Percentiles rank a stretch among this genome's conserved stretches.
phyloP scores from a whole-genome alignment of 2,329 filamentous ascomycete species.

The Trichoderma pleuroti region DNA sequence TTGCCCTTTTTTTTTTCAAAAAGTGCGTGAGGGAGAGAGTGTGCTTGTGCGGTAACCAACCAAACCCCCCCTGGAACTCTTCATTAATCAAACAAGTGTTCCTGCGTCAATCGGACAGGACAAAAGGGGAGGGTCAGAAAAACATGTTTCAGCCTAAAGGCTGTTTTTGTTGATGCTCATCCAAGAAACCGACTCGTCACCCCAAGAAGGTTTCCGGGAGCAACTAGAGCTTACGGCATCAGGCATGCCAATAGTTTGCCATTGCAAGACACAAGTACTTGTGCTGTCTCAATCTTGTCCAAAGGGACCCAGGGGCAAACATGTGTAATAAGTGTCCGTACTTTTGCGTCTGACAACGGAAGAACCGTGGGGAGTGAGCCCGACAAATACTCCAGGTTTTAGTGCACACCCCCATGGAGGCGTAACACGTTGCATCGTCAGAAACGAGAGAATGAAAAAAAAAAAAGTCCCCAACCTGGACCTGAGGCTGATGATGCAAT shows the following conservation, averaged over 20 bases:
- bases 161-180: not conserved
- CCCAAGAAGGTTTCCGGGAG: constrained; percentile 4
- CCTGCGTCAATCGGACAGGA: constrained; percentile 6
- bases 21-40: not conserved
- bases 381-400: not conserved
- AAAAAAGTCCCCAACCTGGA: not conserved
- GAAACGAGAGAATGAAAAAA: not conserved
- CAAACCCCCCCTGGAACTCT: not conserved
- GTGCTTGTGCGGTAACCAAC: not conserved
- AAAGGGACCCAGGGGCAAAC: not conserved
- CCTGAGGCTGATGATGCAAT: constrained; percentile 9
- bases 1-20: not conserved
- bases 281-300: not conserved
- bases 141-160: constrained; percentile 7
- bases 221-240: constrained; percentile 2
- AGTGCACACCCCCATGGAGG: constrained; percentile 3
- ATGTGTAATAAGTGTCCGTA: constrained; percentile 3
- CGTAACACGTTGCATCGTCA: constrained; percentile 17
- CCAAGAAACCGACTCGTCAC: not conserved
- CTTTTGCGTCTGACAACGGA: constrained; percentile 7
- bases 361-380: not conserved
- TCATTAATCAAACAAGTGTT: constrained; percentile 8
- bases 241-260: not conserved
- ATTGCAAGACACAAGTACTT: not conserved
- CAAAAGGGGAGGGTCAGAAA: not conserved